A percentile compares a stretch with the other conserved stretches of the same genome.
phyloP scores from a whole-genome alignment of 768 basidiomycete genomes.

The Mycena maculata region DNA sequence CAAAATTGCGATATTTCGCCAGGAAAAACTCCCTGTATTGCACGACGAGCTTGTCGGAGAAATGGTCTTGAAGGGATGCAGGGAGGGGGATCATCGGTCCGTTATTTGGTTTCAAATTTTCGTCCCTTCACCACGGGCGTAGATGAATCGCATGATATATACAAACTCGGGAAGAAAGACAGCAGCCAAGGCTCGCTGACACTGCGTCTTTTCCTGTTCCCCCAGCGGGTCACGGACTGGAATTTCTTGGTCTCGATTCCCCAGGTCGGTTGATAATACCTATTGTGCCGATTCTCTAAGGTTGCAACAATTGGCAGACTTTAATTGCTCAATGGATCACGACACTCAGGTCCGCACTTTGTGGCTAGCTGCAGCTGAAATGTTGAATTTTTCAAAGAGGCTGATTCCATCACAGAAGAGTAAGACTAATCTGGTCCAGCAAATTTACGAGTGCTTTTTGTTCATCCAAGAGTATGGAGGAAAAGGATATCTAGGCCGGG shows the following conservation, averaged over 20 bases:
- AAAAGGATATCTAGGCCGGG: background rate
- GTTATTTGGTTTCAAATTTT: background rate
- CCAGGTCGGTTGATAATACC: conserved; percentile 4
- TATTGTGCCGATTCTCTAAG: background rate
- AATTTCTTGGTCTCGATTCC: conserved; percentile 7
- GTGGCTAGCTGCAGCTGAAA: conserved; percentile 1
- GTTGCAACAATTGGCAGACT: background rate
- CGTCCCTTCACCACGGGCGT: background rate
- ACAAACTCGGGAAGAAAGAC: background rate
- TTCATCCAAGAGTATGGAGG: conserved; percentile 13
- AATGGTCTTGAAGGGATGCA: background rate
- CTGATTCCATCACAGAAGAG: no score
- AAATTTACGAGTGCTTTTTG: conserved; percentile 18
- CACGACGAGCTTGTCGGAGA: background rate
- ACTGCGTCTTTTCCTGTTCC: background rate
- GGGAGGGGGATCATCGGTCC: background rate
- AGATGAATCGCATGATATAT: background rate
- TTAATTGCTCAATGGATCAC: background rate
- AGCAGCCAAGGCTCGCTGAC: no score
- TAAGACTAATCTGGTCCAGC: conserved; percentile 6
- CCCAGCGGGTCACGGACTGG: background rate
- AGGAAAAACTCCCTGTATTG: background rate
- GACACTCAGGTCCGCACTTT: conserved; percentile 4
- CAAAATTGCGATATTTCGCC: background rate
- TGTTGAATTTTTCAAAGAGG: conserved; percentile 12